Evolutionary conservation across 805 yeast species (phyloP), one percentile per base, ranked within the genome.

Genomic region (Candida anglica): DNA sequence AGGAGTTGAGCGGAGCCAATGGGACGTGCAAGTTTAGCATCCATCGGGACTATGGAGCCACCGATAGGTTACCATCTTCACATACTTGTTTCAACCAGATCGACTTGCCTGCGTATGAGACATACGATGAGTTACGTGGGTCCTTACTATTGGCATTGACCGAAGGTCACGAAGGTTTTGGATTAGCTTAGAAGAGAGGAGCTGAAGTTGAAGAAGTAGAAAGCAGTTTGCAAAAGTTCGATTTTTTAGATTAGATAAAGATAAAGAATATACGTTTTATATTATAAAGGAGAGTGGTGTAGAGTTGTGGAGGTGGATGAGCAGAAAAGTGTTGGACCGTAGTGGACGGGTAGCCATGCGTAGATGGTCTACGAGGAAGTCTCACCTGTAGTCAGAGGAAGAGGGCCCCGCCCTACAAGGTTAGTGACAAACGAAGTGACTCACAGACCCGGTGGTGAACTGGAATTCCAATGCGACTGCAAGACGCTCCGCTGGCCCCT

Each of bases 31-130:
- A 86, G 52, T 93, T 93, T 60, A 80, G 85, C 41, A 86, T 93
- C 38, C 96, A 87, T 53, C 73, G 94, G 37, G 96, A 86, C 48
- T 88, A 84, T 57, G 95, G 95, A 1, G 62, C 83, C 8, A 75
- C 79, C 6, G 94, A 86, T 36, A 75, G 98, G 41, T 69, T 93
- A 38, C 99, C 99, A 2, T 81, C 95, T 0, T 86, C 97, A 0
- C 98, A 93, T 55, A 93, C 98, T 3, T 93, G 99, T 59, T 91
- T 89, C 69, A 93, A 93, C 60, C 98, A 91, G 60, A 71, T 93
- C 38, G 95, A 87, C 54, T 63, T 93, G 34, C 99, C 99, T 0
- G 93, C 87, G 16, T 93, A 93, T 60, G 95, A 83, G 34, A 77
- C 84, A 5, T 93, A 91, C 54, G 96, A 87, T 37, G 79, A 85